Evolutionary conservation across 2,329 filamentous ascomycete species (phyloP), one percentile per base, ranked within the genome.

Genomic region (Colletotrichum camelliae): DNA sequence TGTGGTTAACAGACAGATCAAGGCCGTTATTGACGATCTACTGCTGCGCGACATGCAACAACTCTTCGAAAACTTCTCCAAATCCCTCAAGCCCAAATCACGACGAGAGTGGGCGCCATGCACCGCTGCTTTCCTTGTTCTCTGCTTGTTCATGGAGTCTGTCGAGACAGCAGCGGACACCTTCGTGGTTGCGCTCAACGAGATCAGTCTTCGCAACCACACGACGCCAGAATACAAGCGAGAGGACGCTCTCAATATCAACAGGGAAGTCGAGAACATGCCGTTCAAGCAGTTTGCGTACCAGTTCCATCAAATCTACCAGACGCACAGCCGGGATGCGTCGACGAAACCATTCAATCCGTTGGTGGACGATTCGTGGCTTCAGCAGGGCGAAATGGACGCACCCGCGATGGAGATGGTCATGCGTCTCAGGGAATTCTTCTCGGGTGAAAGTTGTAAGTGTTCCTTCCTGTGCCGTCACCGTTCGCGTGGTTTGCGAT

Each of bases 241-340:
- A 55, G 82, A 81, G 8, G 84, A 86, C 37, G 89, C 88, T n/a
- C 82, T 90, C 60, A 82, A 83, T 8, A 82, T 88, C 35, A 89
- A 87, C 82, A 81, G 82, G 35, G 88, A 89, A 79, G 85, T 92
- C 62, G 90, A 92, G 80, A 90, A 90, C 78, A 84, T 91, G 84
- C 90, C 90, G 1, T 92, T 92, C 80, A 89, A 88, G 81, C 90
- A 92, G 81, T 91, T 92, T 79, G 89, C 88, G 5, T 90, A 89
- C 77, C 89, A 91, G 81, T 92, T 92, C 80, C 90, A 92, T 81
- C 87, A 91, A 79, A 86, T 91, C 72, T 92, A 91, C 79, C 89
- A 91, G 84, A 91, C 90, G 24, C 89, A 91, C 80, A 86, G 84
- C 70, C 85, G 85, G 77, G 88, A 91, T 77, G 84, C 85, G 5